Base-by-base conservation (phyloP, 176 grass and related monocot species). In the Poa annua region DNA sequence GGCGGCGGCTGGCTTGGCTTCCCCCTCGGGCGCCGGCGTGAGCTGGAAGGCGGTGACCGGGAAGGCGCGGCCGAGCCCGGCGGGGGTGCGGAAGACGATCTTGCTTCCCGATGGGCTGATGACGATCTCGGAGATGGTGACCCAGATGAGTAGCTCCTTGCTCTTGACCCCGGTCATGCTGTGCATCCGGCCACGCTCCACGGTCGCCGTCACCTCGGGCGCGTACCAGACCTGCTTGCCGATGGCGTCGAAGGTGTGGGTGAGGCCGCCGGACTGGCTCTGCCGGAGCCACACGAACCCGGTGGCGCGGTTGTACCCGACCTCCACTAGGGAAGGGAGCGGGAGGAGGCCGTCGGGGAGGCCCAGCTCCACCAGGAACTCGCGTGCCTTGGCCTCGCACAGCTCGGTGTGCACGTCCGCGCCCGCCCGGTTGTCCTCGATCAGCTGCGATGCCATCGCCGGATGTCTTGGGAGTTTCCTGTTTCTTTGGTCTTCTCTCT, bases 71-170 rank as follows among this genome's bases (percentile, higher is more conserved):
- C 87, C 84, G 81, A 92, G 81, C 2, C 90, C 87, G 0, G 90
- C 65, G 14, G 90, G 69, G 84, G 90, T 92, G 84, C 87, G 87
- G 87, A 92, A 92, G 1, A 86, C 88, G 77, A 92, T 48, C 76
- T 81, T 84, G 73, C n/a, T 42, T 56, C 78, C 87, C 21, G 87
- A 63, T 56, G 85, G 84, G 76, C 85, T 86, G 84, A 89, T 10
- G 77, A 79, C 72, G 75, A 92, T 92, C 84, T 92, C 90, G 65
- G 84, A 89, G 90, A 92, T 47, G 71, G 84, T 56, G 80, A 92
- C 77, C 90, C 90, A 92, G 77, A 92, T 89, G 84, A 92, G 87
- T 10, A 92, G 45, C 84, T 92, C 90, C 87, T 87, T 89, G 84
- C 84, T 89, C 87, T 92, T 92, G 15, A 92, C 80, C 6, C 90